These are phyloP conservation scores for Symbiotaphrina buchneri DNA, from an alignment of 495 filamentous ascomycete genomes.

Conservation along the genomic window DNA sequence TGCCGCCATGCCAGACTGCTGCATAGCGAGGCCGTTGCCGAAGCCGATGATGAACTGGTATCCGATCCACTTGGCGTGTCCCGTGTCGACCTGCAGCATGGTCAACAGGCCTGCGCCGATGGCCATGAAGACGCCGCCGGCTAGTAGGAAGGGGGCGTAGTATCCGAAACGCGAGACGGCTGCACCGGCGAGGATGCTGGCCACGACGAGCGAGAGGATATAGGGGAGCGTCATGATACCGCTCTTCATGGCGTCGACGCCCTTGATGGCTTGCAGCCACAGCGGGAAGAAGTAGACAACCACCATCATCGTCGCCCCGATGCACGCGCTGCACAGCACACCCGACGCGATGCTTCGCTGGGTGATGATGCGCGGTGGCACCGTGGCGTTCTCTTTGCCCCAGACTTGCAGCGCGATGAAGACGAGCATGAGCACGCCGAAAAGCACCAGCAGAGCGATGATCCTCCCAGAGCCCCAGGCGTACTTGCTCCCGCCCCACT, in stretches of 20 bases:
- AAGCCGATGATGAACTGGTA: neutral
- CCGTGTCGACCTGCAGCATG: neutral
- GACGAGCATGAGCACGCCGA: constrained; percentile 14
- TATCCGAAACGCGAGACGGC: too few species aligned
- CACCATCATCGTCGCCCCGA: too few species aligned
- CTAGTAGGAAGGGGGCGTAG: neutral
- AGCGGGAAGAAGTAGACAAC: too few species aligned
- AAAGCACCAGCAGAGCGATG: constrained; percentile 27
- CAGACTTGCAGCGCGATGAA: constrained; percentile 24
- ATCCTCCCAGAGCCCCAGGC: constrained; percentile 26
- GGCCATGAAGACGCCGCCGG: neutral
- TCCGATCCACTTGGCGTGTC: constrained; percentile 1
- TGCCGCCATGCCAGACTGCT: too few species aligned
- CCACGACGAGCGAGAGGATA: neutral
- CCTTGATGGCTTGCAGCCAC: constrained; percentile 2
- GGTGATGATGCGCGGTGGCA: constrained; percentile 7
- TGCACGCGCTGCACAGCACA: constrained; percentile 3
- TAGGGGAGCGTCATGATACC: constrained; percentile 2
- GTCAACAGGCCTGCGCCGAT: constrained; percentile 1
- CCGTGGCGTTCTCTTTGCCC: constrained; percentile 13
- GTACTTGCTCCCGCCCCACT: constrained; percentile 14
- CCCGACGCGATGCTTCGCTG: constrained; percentile 6
- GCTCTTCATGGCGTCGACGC: neutral
- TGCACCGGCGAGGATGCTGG: too few species aligned
- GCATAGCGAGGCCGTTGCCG: too few species aligned